A percentile compares a stretch with the other conserved stretches of the same genome.
phyloP scores from a whole-genome alignment of 2,329 filamentous ascomycete species.

The Diaporthe eres region DNA sequence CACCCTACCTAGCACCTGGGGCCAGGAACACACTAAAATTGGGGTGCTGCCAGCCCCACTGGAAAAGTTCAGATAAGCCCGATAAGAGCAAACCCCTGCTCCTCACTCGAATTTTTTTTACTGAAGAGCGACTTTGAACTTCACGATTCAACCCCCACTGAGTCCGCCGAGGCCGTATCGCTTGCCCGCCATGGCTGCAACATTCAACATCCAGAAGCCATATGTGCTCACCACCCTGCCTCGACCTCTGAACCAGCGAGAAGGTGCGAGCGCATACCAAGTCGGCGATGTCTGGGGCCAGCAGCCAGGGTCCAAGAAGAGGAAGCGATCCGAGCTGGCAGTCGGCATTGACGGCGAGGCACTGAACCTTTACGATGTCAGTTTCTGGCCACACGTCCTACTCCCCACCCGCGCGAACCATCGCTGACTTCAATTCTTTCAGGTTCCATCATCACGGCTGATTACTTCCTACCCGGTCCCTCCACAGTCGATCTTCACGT shows the following conservation, averaged over 20 bases:
- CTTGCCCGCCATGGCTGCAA: constrained; percentile 64
- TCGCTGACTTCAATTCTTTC: constrained; percentile 46
- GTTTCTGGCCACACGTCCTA: constrained; percentile 45
- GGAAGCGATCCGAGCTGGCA: constrained; percentile 74
- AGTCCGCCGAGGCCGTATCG: constrained; percentile 14
- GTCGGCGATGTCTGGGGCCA: constrained; percentile 74
- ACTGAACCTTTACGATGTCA: constrained; percentile 75
- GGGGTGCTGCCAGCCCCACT: constrained; percentile 5
- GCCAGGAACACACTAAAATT: not conserved
- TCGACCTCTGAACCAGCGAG: constrained; percentile 65
- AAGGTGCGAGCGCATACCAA: constrained; percentile 63
- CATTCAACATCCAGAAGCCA: constrained; percentile 75
- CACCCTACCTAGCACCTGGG: not conserved
- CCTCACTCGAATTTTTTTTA: constrained; percentile 39
- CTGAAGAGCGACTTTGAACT: not conserved
- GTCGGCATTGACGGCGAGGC: constrained; percentile 76
- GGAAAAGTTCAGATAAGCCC: constrained; percentile 33
- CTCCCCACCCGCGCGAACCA: not conserved
- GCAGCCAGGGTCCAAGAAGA: constrained; percentile 69
- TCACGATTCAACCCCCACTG: not conserved
- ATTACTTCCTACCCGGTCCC: constrained; percentile 78
- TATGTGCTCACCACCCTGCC: constrained; percentile 74
- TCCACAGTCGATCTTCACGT: constrained; percentile 75
- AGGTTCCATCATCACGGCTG: constrained; percentile 73
- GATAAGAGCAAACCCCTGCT: constrained; percentile 40